phyloP scores from a whole-genome alignment of 371 early-diverging fungal genomes.

The Vavraia culicis region DNA sequence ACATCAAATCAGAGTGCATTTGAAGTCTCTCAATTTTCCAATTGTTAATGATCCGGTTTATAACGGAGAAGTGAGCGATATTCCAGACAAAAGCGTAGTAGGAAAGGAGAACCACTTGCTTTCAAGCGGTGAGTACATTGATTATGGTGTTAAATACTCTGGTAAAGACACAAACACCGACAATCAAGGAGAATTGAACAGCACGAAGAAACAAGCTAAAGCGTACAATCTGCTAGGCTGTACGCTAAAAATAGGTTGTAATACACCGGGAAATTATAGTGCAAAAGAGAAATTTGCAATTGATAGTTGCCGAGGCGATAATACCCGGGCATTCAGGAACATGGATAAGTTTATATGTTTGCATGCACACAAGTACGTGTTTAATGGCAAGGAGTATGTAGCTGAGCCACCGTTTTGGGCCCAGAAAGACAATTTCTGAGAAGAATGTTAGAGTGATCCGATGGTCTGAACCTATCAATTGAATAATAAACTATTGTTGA shows the following conservation, averaged over 20 bases:
- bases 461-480: background rate
- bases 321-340: constrained; percentile 31
- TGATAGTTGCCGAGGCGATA: constrained; percentile 29
- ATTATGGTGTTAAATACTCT: background rate
- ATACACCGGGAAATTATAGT: constrained; percentile 15
- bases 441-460: background rate
- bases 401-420: constrained; percentile 40
- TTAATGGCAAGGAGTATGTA: constrained; percentile 32
- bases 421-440: background rate
- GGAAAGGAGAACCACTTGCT: background rate
- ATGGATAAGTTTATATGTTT: constrained; percentile 30
- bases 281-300: constrained; percentile 26
- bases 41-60: constrained; percentile 63
- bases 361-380: constrained; percentile 42
- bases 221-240: background rate
- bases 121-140: background rate
- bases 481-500: constrained; percentile 3
- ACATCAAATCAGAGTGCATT: constrained; percentile 94
- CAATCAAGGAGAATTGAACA: background rate
- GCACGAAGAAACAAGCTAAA: background rate
- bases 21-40: constrained; percentile 72
- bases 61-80: background rate
- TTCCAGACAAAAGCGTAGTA: background rate
- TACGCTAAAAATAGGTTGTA: constrained; percentile 3
- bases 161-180: background rate